Conservation (phyloP, 2,329 filamentous ascomycete genomes). For the Lasiodiplodia sp. region DNA sequence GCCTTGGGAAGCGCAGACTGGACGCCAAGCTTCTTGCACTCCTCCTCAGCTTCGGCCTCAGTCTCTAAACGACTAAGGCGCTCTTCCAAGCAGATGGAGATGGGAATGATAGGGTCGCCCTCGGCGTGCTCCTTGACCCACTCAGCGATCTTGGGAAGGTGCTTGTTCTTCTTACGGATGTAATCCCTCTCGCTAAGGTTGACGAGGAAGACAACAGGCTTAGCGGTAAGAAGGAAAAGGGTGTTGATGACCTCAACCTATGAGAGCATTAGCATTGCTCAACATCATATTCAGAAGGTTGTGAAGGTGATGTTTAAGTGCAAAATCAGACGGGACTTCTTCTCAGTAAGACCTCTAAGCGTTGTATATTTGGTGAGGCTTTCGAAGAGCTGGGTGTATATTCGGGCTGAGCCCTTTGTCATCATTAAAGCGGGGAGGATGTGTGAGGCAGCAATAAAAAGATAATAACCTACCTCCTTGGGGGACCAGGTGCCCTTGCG, state of each 20-base stretch:
- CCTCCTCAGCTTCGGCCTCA: conserved; percentile 78
- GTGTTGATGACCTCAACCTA: conserved; percentile 98
- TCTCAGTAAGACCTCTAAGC: conserved; percentile 89
- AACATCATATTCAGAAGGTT: conserved; percentile 6
- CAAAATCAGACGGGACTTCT: conserved; percentile 74
- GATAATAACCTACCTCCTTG: conserved; percentile 81
- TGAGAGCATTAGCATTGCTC: conserved; percentile 39
- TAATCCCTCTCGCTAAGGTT: conserved; percentile 98
- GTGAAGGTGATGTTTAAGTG: conserved; percentile 21
- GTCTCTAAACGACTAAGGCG: conserved; percentile 81
- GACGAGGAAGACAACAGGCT: conserved; percentile 95
- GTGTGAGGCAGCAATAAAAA: conserved; percentile 19
- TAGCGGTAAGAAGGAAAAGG: conserved; percentile 91
- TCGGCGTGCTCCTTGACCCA: conserved; percentile 93
- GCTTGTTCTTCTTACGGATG: conserved; percentile 99
- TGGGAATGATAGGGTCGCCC: conserved; percentile 89
- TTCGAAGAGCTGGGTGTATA: conserved; percentile 99
- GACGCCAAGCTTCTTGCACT: conserved; percentile 86
- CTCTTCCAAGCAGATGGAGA: conserved; percentile 93
- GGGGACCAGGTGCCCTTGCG: conserved; percentile 87
- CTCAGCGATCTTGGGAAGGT: conserved; percentile 89
- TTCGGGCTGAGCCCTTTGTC: conserved; percentile 92
- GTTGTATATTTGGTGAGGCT: conserved; percentile 72
- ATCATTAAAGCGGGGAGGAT: conserved; percentile 70
- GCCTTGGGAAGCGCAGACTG: conserved; percentile 93